Conservation (phyloP, 2,329 filamentous ascomycete species). For the Didymella pomorum region DNA sequence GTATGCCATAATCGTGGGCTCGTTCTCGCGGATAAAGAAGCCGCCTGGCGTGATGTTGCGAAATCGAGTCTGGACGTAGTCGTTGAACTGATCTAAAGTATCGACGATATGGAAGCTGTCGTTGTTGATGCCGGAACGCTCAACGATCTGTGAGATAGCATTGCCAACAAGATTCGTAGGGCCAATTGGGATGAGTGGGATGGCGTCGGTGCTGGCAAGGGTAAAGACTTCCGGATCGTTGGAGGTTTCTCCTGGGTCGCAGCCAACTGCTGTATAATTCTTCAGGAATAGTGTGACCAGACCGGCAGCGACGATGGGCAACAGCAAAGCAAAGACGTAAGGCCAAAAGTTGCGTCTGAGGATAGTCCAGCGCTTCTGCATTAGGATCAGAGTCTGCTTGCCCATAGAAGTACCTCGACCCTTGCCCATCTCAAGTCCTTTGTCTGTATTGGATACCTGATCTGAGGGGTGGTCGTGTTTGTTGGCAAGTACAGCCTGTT, state of each 20-base stretch:
- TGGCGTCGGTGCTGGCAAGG: slow-evolving; percentile 33
- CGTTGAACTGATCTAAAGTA: slow-evolving; percentile 72
- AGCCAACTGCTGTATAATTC: slow-evolving; percentile 60
- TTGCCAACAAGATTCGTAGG: slow-evolving; percentile 46
- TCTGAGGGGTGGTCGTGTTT: slow-evolving; percentile 39
- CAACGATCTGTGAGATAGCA: slow-evolving; percentile 38
- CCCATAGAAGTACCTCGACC: slow-evolving; percentile 74
- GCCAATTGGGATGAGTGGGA: slow-evolving; percentile 52
- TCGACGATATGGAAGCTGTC: slow-evolving; percentile 63
- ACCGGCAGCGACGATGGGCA: slow-evolving; percentile 81
- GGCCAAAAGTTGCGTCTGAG: slow-evolving; percentile 80
- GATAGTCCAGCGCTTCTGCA: slow-evolving; percentile 79
- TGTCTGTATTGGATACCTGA: slow-evolving; percentile 39
- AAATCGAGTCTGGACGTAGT: slow-evolving; percentile 69
- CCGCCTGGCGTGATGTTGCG: slow-evolving; percentile 78
- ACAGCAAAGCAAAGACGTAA: slow-evolving; percentile 74
- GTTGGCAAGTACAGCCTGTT: slow-evolving; percentile 24
- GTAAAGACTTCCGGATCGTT: slow-evolving; percentile 45
- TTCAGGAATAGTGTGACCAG: slow-evolving; percentile 80
- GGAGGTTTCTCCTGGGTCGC: slow-evolving; percentile 51
- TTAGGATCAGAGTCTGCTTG: slow-evolving; percentile 76
- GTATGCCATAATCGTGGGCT: slow-evolving; percentile 73
- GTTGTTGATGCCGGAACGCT: slow-evolving; percentile 35
- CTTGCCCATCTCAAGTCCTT: slow-evolving; percentile 62
- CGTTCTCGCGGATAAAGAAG: slow-evolving; percentile 74